Evolutionary conservation across 805 yeast genomes (phyloP).

Genomic region (Ogataea saltuana): DNA sequence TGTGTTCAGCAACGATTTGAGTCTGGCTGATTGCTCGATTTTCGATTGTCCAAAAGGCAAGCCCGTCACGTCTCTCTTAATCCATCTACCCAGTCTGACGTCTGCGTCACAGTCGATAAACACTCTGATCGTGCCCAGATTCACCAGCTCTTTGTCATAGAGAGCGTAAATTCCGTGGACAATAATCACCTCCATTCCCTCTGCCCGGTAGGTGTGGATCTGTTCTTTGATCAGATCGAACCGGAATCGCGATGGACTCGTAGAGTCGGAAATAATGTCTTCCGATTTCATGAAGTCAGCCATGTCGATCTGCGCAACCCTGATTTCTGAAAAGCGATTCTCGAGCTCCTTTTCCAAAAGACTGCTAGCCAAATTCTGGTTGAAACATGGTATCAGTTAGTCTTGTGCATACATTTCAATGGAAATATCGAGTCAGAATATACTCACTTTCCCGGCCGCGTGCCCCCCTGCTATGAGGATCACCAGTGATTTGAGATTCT

Average conservation of each 20-base stretch:
- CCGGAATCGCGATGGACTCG: conserved; percentile 44
- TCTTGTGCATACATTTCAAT: not conserved
- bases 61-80: conserved; percentile 39
- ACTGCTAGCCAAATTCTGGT: conserved; percentile 29
- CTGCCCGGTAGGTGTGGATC: conserved; percentile 9
- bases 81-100: conserved; percentile 78
- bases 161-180: conserved; percentile 82
- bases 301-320: conserved; percentile 29
- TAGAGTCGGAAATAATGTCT: conserved; percentile 10
- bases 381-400: conserved; percentile 4
- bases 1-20: conserved; percentile 41
- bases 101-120: conserved; percentile 87
- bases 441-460: conserved; percentile 37
- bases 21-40: conserved; percentile 13
- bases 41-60: conserved; percentile 6
- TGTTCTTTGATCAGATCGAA: conserved; percentile 33
- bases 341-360: conserved; percentile 26
- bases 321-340: conserved; percentile 21
- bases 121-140: conserved; percentile 61
- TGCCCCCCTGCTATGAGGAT: conserved; percentile 39
- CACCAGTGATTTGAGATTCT: conserved; percentile 13
- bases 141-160: conserved; percentile 57
- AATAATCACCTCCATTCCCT: conserved; percentile 40
- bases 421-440: not conserved
- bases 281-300: conserved; percentile 14